These are phyloP conservation scores for Jaminaea rosea DNA, from an alignment of 1,284 basidiomycete species.

Conservation along the genomic window DNA sequence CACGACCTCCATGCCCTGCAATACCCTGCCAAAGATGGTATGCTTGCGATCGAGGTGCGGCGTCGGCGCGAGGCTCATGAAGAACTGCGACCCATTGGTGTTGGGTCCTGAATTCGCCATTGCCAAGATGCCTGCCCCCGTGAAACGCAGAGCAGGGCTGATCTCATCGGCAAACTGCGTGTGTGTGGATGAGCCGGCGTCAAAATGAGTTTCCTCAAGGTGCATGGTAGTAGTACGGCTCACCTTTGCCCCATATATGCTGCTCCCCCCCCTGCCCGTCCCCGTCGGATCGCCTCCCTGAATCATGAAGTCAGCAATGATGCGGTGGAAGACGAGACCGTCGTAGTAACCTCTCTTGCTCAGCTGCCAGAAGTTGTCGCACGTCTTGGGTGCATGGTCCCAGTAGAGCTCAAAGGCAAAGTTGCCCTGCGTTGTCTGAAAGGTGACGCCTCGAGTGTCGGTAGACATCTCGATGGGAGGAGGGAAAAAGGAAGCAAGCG, in stretches of 20 bases:
- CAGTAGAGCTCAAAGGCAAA: constrained; percentile 40
- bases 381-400: constrained; percentile 38
- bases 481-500: too few species aligned
- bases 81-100: constrained; percentile 21
- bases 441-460: neutral
- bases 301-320: constrained; percentile 19
- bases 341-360: constrained; percentile 43
- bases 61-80: constrained; percentile 16
- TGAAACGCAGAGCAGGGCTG: constrained; percentile 18
- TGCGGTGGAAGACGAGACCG: constrained; percentile 18
- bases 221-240: constrained; percentile 7
- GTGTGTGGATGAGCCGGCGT: neutral
- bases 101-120: constrained; percentile 28
- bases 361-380: constrained; percentile 37
- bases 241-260: constrained; percentile 37
- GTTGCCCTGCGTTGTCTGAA: constrained; percentile 38
- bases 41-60: constrained; percentile 20
- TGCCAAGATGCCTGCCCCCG: constrained; percentile 25
- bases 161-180: constrained; percentile 13
- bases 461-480: too few species aligned
- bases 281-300: constrained; percentile 29
- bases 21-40: constrained; percentile 16
- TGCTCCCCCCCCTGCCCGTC: constrained; percentile 22
- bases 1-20: constrained; percentile 19
- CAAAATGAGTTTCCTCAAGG: neutral